Conservation (phyloP, 2,329 filamentous ascomycete genomes). For the Eurotiales sp. region DNA sequence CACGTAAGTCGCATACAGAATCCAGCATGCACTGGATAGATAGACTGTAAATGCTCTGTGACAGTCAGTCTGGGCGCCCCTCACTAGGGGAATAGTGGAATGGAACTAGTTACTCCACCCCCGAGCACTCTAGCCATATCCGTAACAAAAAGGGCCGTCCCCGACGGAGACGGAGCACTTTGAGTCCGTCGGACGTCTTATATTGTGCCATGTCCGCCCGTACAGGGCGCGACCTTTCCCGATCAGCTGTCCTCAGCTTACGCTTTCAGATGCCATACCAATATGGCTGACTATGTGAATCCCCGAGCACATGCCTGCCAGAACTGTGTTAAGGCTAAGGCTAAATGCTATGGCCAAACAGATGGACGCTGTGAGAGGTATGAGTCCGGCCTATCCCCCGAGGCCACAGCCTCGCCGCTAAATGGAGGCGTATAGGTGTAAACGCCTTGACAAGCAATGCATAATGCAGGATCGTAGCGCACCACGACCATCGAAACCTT, state of each 20-base stretch:
- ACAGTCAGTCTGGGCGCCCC: too few relatives aligned
- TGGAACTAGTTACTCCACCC: conserved; percentile 4
- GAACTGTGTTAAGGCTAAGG: conserved; percentile 13
- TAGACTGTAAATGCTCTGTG: too few relatives aligned
- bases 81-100: not conserved
- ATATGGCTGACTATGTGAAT: conserved; percentile 11
- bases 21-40: too few relatives aligned
- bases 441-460: conserved; percentile 12
- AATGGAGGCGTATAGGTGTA: conserved; percentile 8
- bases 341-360: conserved; percentile 10
- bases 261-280: not conserved
- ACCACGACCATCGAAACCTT: conserved; percentile 10
- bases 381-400: not conserved
- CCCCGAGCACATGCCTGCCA: conserved; percentile 11
- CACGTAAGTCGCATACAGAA: too few relatives aligned
- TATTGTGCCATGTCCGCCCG: not conserved
- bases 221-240: not conserved
- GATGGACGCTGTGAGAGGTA: conserved; percentile 10
- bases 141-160: not conserved
- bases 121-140: not conserved
- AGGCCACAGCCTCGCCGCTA: not conserved
- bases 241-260: not conserved
- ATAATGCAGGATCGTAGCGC: conserved; percentile 13
- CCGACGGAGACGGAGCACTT: conserved; percentile 8
- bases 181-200: conserved; percentile 7